Base-by-base conservation (phyloP, 116 monocot species). In the Zostera marina region DNA sequence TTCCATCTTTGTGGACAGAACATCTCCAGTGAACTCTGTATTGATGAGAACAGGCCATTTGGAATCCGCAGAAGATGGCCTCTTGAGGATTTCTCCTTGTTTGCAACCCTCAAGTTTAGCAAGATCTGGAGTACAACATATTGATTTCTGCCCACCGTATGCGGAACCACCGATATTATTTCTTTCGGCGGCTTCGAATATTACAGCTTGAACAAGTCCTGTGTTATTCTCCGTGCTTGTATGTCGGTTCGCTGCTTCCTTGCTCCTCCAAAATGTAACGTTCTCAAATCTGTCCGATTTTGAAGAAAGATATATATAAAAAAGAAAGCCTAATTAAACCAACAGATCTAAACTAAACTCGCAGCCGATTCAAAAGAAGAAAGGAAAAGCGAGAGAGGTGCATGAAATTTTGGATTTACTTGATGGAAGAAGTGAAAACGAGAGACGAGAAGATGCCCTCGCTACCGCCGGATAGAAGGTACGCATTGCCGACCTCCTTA, bases 81-180 rank as follows among this genome's bases (percentile, higher is more conserved):
- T 70, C 61, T 74, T 87, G 5, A 92, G 76, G 7, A 92, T 76
- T 59, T 92, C 78, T 26, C 92, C 92, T 79, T 83, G 87, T 68
- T 68, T 81, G 76, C 92, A 87, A 38, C 84, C 80, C 63, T 87
- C 87, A 51, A 87, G 73, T 59, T 92, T 92, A 52, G 92, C 77
- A 52, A 92, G 92, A 74, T 92, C 92, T 64, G 92, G 92, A 13
- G 87, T 87, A 56, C 92, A 92, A 53, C 92, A 92, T 56, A 87
- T 87, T 40, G 87, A 87, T 60, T 78, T 83, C 74, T 82, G 86
- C 11, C 92, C 92, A 54, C 87, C 92, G 67, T 83, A 92, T 26
- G 83, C 80, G 72, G 92, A 92, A 53, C 92, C 92, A 58, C 92
- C 92, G 42, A 92, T 92, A 56, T 81, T 81, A 68, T 87, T 71